phyloP scores from a whole-genome alignment of 2,329 filamentous ascomycete species.

The Didymella segeticola region DNA sequence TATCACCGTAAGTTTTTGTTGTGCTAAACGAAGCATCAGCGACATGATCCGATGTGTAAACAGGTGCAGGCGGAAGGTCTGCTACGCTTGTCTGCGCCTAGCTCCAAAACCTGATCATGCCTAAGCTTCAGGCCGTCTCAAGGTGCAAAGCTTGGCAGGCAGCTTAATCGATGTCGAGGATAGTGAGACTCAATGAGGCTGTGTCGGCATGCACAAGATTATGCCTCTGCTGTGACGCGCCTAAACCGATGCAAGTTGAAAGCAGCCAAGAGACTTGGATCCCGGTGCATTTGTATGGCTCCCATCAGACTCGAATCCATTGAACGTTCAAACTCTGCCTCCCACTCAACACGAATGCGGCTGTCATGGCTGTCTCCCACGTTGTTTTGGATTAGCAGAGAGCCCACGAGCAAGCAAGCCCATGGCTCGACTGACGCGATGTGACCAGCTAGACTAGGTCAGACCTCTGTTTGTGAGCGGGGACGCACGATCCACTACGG shows the following conservation, averaged over 20 bases:
- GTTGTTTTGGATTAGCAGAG: neutral
- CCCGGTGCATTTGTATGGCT: too few species aligned
- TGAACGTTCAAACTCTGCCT: neutral
- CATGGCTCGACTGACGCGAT: conserved; percentile 3
- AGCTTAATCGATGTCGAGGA: conserved; percentile 25
- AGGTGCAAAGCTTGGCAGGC: conserved; percentile 34
- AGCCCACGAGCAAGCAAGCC: conserved; percentile 5
- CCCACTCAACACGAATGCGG: neutral
- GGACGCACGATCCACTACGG: conserved; percentile 23
- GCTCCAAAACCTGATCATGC: conserved; percentile 13
- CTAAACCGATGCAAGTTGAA: neutral
- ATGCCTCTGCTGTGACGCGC: neutral
- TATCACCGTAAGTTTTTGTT: neutral
- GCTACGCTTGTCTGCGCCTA: conserved; percentile 6
- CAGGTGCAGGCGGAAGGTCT: conserved; percentile 2
- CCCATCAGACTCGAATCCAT: too few species aligned
- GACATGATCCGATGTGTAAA: conserved; percentile 1
- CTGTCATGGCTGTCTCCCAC: neutral
- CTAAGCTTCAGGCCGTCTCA: conserved; percentile 31
- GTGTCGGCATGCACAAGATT: conserved; percentile 11
- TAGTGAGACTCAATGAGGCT: conserved; percentile 33
- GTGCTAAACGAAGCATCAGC: conserved; percentile 7
- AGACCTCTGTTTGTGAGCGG: conserved; percentile 16
- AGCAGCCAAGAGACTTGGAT: neutral
- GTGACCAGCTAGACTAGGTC: conserved; percentile 13